A percentile compares a stretch with the other conserved stretches of the same genome.
Conservation (phyloP, 1,284 basidiomycete genomes). For the Cutaneotrichosporon curvatum region DNA sequence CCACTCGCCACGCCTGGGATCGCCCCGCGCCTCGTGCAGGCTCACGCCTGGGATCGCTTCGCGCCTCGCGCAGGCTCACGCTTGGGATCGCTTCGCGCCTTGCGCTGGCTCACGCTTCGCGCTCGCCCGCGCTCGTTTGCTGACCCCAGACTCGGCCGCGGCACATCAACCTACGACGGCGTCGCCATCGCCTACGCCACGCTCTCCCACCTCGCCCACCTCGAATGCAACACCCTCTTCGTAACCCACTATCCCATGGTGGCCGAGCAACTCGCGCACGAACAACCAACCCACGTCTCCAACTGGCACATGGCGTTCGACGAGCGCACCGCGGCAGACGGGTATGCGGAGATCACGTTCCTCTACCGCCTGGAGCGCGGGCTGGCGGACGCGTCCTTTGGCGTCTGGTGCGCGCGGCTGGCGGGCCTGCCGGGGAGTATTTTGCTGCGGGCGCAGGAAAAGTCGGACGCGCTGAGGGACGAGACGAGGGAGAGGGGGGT, state of each 20-base stretch:
- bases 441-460: slow-evolving; percentile 55
- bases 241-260: slow-evolving; percentile 80
- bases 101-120: too few species aligned
- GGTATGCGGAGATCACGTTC: slow-evolving; percentile 72
- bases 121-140: too few species aligned
- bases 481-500: slow-evolving; percentile 23
- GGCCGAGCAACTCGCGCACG: slow-evolving; percentile 54
- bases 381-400: slow-evolving; percentile 73
- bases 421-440: slow-evolving; percentile 67
- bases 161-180: slow-evolving; percentile 44
- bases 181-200: slow-evolving; percentile 55
- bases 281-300: slow-evolving; percentile 48
- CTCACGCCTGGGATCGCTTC: too few species aligned
- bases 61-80: neutral
- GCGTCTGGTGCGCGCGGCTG: slow-evolving; percentile 81
- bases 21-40: too few species aligned
- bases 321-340: slow-evolving; percentile 52
- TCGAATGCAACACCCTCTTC: slow-evolving; percentile 75
- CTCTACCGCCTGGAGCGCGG: slow-evolving; percentile 68
- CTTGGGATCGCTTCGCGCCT: too few species aligned
- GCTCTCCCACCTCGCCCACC: slow-evolving; percentile 62
- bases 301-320: slow-evolving; percentile 85
- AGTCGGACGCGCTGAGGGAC: slow-evolving; percentile 55
- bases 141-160: slow-evolving; percentile 37
- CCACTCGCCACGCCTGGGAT: too few species aligned